Evolutionary conservation across 148 eudicot genomes (phyloP).

Genomic region (Amaranthus palmeri): DNA sequence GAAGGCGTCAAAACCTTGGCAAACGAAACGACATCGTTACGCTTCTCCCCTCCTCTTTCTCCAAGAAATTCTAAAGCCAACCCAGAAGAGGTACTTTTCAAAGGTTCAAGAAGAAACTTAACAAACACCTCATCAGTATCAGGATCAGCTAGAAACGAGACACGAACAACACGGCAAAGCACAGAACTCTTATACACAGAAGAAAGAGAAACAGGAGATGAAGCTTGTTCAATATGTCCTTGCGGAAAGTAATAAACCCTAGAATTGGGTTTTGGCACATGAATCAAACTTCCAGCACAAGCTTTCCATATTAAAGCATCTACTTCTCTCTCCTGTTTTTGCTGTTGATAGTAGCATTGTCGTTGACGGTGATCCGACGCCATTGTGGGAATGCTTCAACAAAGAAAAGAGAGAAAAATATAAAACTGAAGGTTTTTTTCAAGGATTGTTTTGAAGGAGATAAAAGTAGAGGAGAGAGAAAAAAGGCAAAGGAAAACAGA

Average conservation of each 20-base stretch:
- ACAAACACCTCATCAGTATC: constrained; percentile 58
- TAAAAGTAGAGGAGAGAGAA: too few relatives aligned
- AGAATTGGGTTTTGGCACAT: constrained; percentile 37
- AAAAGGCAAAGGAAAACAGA: too few relatives aligned
- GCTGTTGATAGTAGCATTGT: background rate
- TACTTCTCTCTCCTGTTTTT: constrained; percentile 6
- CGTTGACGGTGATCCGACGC: constrained; percentile 23
- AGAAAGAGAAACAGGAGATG: background rate
- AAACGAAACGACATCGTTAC: constrained; percentile 34
- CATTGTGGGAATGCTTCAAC: constrained; percentile 6
- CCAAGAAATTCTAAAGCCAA: background rate
- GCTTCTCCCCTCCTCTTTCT: background rate
- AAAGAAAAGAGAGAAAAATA: background rate
- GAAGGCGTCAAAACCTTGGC: constrained; percentile 72
- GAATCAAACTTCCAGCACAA: constrained; percentile 53
- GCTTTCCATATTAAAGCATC: constrained; percentile 50
- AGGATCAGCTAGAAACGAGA: constrained; percentile 31
- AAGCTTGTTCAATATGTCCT: constrained; percentile 64
- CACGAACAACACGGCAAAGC: constrained; percentile 47
- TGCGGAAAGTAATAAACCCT: constrained; percentile 77
- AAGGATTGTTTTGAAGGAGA: too few relatives aligned
- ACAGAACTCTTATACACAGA: constrained; percentile 17
- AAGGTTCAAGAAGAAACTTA: constrained; percentile 37
- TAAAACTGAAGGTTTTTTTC: background rate
- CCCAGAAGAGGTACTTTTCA: background rate